Percentiles rank a stretch among this genome's conserved stretches.
phyloP scores from a whole-genome alignment of 164 flowering plant species.

The Tinospora cordifolia region DNA sequence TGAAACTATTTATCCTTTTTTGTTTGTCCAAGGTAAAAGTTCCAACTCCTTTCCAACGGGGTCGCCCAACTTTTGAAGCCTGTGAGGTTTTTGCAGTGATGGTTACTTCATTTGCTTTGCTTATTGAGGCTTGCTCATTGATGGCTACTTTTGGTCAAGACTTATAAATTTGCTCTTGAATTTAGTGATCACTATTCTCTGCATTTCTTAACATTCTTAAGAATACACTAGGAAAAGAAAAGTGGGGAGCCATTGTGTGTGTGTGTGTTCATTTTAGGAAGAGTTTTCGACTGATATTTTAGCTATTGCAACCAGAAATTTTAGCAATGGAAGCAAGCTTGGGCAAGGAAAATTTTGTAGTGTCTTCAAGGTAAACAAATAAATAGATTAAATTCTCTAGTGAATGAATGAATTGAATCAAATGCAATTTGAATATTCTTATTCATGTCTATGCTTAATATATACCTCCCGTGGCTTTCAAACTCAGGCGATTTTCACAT shows the following conservation, averaged over 20 bases:
- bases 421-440: too few relatives aligned
- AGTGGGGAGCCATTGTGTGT: too few relatives aligned
- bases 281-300: too few relatives aligned
- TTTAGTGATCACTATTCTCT: neutral
- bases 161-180: neutral
- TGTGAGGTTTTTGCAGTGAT: slow-evolving; percentile 68
- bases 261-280: too few relatives aligned
- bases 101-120: slow-evolving; percentile 66
- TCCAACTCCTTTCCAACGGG: slow-evolving; percentile 84
- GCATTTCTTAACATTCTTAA: neutral
- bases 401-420: too few relatives aligned
- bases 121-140: slow-evolving; percentile 48
- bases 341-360: slow-evolving; percentile 32
- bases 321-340: slow-evolving; percentile 18
- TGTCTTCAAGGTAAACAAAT: slow-evolving; percentile 36
- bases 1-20: neutral
- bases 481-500: too few relatives aligned
- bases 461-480: too few relatives aligned
- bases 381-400: too few relatives aligned
- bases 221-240: neutral
- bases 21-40: slow-evolving; percentile 46
- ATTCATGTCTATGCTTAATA: too few relatives aligned
- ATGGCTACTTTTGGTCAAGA: neutral
- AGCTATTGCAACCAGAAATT: slow-evolving; percentile 18
- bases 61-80: slow-evolving; percentile 57